Evolutionary conservation across 2,329 filamentous ascomycete species (phyloP).

Genomic region (Colletotrichum salicis): DNA sequence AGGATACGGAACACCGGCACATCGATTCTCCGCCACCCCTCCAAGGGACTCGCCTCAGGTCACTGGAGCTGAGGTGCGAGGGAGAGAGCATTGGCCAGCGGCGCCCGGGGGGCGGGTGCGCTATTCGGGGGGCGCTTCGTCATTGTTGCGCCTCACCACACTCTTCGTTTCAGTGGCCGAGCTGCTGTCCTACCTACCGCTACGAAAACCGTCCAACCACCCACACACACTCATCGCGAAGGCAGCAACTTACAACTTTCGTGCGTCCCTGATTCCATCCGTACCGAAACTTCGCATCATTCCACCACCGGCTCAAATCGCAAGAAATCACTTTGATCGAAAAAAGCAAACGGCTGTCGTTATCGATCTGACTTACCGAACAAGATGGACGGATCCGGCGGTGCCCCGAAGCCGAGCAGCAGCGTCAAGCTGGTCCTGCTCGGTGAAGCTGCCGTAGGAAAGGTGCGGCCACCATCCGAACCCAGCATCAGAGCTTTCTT

Average conservation of each 20-base stretch:
- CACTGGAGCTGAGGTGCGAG: constrained; percentile 12
- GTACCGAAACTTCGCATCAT: not conserved
- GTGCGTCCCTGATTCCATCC: constrained; percentile 12
- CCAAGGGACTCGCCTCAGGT: not conserved
- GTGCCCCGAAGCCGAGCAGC: constrained; percentile 93
- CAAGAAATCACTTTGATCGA: not conserved
- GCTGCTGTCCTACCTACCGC: constrained; percentile 29
- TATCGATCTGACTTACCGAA: constrained; percentile 21
- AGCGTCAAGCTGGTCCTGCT: constrained; percentile 99
- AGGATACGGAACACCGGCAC: constrained; percentile 15
- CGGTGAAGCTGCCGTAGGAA: constrained; percentile 97
- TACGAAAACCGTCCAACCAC: constrained; percentile 25
- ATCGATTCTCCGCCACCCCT: constrained; percentile 28
- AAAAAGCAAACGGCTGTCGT: not conserved
- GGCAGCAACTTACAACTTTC: constrained; percentile 27
- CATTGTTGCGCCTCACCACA: constrained; percentile 42
- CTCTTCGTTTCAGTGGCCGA: constrained; percentile 35
- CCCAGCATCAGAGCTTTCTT: not conserved
- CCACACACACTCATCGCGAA: constrained; percentile 32
- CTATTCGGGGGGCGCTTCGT: constrained; percentile 37
- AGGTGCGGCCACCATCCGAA: constrained; percentile 67
- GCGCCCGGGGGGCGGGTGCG: constrained; percentile 4
- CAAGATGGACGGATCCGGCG: constrained; percentile 75
- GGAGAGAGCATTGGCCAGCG: constrained; percentile 33
- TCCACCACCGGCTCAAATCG: not conserved